phyloP scores from a whole-genome alignment of 306 rosid genomes.

The Sindora glabra region DNA sequence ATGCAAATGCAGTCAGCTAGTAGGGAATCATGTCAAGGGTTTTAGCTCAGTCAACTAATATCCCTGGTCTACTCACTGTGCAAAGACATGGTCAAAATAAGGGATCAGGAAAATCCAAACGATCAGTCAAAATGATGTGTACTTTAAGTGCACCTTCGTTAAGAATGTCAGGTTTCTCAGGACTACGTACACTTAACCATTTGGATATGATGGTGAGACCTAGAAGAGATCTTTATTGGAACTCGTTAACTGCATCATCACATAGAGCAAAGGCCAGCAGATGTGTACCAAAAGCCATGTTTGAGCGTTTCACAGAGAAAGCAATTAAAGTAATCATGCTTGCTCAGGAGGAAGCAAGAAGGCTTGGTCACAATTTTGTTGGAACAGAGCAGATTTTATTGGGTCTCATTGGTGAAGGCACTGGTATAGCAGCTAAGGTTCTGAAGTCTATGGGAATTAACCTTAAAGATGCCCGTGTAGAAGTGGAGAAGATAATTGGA shows the following conservation, averaged over 20 bases:
- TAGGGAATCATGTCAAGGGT: conserved; percentile 62
- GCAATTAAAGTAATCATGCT: conserved; percentile 97
- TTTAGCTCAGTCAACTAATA: conserved; percentile 73
- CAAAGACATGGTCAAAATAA: conserved; percentile 41
- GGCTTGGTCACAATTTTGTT: conserved; percentile 97
- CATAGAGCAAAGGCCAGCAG: conserved; percentile 51
- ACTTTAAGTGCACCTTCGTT: conserved; percentile 34
- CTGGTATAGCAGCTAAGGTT: conserved; percentile 97
- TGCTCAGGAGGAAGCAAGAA: conserved; percentile 98
- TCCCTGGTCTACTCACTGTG: conserved; percentile 51
- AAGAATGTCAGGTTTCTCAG: conserved; percentile 58
- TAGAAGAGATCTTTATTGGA: conserved; percentile 48
- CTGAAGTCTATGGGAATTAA: conserved; percentile 95
- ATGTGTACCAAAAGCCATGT: conserved; percentile 80
- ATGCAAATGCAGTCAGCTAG: conserved; percentile 19
- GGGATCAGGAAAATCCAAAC: conserved; percentile 48
- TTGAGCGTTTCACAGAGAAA: conserved; percentile 96
- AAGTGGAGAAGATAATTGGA: conserved; percentile 98
- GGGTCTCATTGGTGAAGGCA: conserved; percentile 98
- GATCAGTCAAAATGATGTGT: conserved; percentile 52
- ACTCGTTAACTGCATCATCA: conserved; percentile 41
- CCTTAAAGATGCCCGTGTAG: conserved; percentile 96
- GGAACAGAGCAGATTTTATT: conserved; percentile 98
- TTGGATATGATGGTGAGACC: conserved; percentile 54
- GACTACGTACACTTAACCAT: conserved; percentile 56